Conservation (phyloP, 768 basidiomycete genomes). For the Macrolepiota fuliginosa region DNA sequence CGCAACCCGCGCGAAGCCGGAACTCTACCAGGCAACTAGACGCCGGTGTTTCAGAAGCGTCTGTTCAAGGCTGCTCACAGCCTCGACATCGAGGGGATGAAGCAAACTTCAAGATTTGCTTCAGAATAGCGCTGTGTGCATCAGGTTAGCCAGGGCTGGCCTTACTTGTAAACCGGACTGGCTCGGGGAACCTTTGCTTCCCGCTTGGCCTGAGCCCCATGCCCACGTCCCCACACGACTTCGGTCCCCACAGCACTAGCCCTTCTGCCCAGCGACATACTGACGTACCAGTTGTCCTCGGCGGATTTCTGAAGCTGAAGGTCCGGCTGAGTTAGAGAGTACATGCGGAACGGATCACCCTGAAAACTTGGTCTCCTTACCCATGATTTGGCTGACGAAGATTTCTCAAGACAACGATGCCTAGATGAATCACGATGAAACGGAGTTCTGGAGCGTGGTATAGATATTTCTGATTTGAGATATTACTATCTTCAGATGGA, state of each 20-base stretch:
- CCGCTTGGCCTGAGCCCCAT: background rate
- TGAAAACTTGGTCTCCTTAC: background rate
- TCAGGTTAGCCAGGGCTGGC: no score
- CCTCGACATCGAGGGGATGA: background rate
- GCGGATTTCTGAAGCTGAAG: constrained; percentile 1
- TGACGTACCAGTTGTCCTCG: background rate
- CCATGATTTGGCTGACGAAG: background rate
- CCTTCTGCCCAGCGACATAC: background rate
- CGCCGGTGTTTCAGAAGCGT: constrained; percentile 5
- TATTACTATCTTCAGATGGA: background rate
- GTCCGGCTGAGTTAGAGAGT: background rate
- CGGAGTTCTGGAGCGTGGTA: background rate
- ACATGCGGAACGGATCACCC: constrained; percentile 10
- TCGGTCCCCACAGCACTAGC: background rate
- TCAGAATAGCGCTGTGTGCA: background rate
- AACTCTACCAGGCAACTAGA: constrained; percentile 2
- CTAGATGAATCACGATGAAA: background rate
- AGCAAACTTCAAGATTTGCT: background rate
- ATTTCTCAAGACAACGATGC: background rate
- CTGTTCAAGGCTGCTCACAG: background rate
- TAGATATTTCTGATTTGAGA: constrained; percentile 1
- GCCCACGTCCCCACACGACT: background rate
- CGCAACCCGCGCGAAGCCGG: background rate
- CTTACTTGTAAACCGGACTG: background rate
- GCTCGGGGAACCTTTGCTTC: background rate